Evolutionary conservation across 768 basidiomycete genomes (phyloP), one percentile per base, ranked within the genome.

Genomic region (Steccherinum ochraceum): DNA sequence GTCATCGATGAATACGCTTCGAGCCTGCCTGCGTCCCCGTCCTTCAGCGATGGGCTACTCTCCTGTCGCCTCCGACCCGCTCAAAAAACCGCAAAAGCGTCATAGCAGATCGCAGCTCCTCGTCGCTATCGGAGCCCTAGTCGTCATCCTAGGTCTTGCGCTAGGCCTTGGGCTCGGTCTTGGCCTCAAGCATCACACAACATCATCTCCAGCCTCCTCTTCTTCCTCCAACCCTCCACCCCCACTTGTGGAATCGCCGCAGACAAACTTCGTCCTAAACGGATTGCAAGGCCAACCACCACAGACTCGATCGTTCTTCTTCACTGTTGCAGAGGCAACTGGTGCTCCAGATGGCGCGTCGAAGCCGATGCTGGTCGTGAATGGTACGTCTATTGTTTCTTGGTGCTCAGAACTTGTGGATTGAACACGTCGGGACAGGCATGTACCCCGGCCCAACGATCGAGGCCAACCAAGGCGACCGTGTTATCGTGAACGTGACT

Each of bases 341-440:
- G 69, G 71, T 1, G 62, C 73, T 1, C 74, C 72, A 1, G 73
- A 76, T 53, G 76, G 71, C 40, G 62, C 70, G 26, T 56, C 68
- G 42, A 67, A 70, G 41, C 58, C 59, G 0, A 73, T 77, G 72
- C 61, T 76, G 3, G 75, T 76, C 44, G 75, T 78, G 23, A 78
- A 78, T 24, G 71, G 75, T 66, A 50, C 26, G 59, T 40, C 26
- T 18, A 20, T 3, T 45, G n/a, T 16, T 44, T 20, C 45, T 21
- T 13, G 11, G 11, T 27, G 24, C 49, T 12, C 23, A 18, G 26
- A 13, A 21, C 13, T 52, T 21, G 41, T 18, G 20, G 7, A 7
- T 16, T 35, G 7, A 35, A 35, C 30, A 35, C 11, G 40, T 2
- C 43, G 13, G 5, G 13, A 20, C 46, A 66, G 66, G 64, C 11